These are phyloP conservation scores for Tagetes erecta DNA, from an alignment of 129 eudicot genomes.

Conservation along the genomic window DNA sequence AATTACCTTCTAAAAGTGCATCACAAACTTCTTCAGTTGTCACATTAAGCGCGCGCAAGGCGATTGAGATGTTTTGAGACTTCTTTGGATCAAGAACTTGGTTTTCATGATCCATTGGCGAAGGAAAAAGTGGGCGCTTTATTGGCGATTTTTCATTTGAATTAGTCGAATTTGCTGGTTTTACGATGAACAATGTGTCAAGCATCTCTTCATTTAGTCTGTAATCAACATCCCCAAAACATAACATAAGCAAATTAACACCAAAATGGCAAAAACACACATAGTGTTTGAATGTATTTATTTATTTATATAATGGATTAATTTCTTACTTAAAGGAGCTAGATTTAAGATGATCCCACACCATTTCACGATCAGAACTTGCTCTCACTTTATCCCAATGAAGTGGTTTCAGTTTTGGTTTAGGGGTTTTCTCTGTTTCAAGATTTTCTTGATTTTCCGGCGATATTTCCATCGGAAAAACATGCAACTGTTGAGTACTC, in stretches of 20 bases:
- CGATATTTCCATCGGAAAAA: conserved; percentile 42
- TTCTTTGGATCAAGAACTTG: conserved; percentile 92
- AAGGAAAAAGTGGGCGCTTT: conserved; percentile 45
- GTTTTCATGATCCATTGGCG: conserved; percentile 51
- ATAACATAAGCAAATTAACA: conserved; percentile 3
- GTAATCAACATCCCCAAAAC: conserved; percentile 33
- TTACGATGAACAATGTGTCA: conserved; percentile 80
- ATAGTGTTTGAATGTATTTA: neutral
- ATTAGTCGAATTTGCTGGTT: conserved; percentile 44
- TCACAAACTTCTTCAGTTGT: conserved; percentile 84
- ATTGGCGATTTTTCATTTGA: conserved; percentile 42
- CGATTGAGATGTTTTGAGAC: conserved; percentile 85
- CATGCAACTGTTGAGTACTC: conserved; percentile 19
- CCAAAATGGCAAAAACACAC: conserved; percentile 4
- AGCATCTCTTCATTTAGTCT: conserved; percentile 99
- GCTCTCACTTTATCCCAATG: conserved; percentile 99
- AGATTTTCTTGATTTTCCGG: conserved; percentile 37
- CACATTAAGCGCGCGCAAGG: conserved; percentile 76
- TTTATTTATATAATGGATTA: neutral
- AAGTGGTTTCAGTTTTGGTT: conserved; percentile 74
- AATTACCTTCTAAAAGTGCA: conserved; percentile 82
- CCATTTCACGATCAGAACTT: conserved; percentile 89
- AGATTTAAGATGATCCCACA: conserved; percentile 93
- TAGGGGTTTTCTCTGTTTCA: conserved; percentile 48
- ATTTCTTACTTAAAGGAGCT: conserved; percentile 85